phyloP scores from a whole-genome alignment of 108 stramenopile genomes.

The Asterionellopsis glacialis region DNA sequence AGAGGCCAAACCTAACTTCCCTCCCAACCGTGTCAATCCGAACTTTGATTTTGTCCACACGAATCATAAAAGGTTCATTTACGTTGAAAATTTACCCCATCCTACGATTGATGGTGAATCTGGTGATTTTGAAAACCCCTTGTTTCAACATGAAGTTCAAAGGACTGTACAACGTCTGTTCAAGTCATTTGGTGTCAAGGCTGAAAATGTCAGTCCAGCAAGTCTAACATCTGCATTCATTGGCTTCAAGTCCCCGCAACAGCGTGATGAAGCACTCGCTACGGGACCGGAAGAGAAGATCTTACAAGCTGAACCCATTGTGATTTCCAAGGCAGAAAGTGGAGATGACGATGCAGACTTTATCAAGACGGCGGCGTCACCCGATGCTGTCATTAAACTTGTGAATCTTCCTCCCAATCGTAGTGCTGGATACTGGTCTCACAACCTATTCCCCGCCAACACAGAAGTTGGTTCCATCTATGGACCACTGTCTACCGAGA shows the following conservation, averaged over 20 bases:
- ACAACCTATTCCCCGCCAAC: constrained; percentile 49
- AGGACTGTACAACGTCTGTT: constrained; percentile 42
- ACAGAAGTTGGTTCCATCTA: constrained; percentile 54
- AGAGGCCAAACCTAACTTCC: constrained; percentile 55
- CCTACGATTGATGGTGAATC: constrained; percentile 29
- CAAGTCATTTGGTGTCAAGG: constrained; percentile 36
- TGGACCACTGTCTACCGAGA: constrained; percentile 38
- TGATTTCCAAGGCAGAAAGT: constrained; percentile 27
- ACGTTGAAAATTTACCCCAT: constrained; percentile 69
- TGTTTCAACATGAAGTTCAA: constrained; percentile 53
- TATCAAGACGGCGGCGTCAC: constrained; percentile 12
- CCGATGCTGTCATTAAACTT: constrained; percentile 47
- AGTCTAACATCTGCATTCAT: constrained; percentile 72
- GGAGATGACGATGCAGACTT: constrained; percentile 39
- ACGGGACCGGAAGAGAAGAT: constrained; percentile 22
- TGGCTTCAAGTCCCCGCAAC: constrained; percentile 47
- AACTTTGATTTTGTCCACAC: constrained; percentile 52
- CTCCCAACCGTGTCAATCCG: constrained; percentile 42
- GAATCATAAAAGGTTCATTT: constrained; percentile 55
- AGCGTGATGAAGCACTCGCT: constrained; percentile 33
- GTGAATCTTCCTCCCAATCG: constrained; percentile 46
- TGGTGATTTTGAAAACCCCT: constrained; percentile 51
- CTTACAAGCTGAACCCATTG: constrained; percentile 13
- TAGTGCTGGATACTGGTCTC: constrained; percentile 37
- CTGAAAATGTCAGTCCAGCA: constrained; percentile 57